phyloP scores from a whole-genome alignment of 495 filamentous ascomycete genomes.

The Hypoxylon intermedium region DNA sequence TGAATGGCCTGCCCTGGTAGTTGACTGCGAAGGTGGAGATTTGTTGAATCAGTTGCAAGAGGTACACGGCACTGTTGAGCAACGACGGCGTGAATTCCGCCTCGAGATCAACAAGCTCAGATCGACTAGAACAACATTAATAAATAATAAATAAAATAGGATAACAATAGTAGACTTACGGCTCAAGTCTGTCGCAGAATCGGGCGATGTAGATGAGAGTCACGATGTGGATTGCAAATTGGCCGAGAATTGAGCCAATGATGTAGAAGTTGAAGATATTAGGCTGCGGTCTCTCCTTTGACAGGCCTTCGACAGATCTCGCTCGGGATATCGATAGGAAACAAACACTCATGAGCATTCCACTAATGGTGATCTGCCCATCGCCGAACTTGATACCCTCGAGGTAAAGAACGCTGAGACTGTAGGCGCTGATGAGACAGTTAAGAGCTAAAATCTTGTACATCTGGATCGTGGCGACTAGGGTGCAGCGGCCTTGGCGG shows the following conservation, averaged over 20 bases:
- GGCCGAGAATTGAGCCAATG: slow-evolving; percentile 95
- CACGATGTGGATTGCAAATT: slow-evolving; percentile 94
- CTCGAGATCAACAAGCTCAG: slow-evolving; percentile 83
- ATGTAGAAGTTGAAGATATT: slow-evolving; percentile 99
- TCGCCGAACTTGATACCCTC: slow-evolving; percentile 99
- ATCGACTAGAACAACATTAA: slow-evolving; percentile 59
- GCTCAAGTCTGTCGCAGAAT: slow-evolving; percentile 82
- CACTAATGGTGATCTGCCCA: slow-evolving; percentile 97
- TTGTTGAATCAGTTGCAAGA: slow-evolving; percentile 97
- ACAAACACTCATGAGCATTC: slow-evolving; percentile 99
- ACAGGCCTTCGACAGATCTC: slow-evolving; percentile 91
- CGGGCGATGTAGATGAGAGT: slow-evolving; percentile 94
- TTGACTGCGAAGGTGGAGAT: slow-evolving; percentile 99
- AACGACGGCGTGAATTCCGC: slow-evolving; percentile 93
- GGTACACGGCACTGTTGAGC: slow-evolving; percentile 96
- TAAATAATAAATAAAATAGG: slow-evolving; percentile 35
- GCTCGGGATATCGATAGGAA: slow-evolving; percentile 96
- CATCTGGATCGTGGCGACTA: slow-evolving; percentile 99
- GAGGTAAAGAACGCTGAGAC: slow-evolving; percentile 91
- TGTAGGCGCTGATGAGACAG: slow-evolving; percentile 98
- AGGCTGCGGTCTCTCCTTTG: slow-evolving; percentile 95
- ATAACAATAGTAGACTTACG: slow-evolving; percentile 62
- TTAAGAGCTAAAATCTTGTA: slow-evolving; percentile 99
- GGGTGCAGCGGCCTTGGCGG: slow-evolving; percentile 92
- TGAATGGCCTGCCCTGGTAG: slow-evolving; percentile 98